phyloP scores from a whole-genome alignment of 2,329 filamentous ascomycete genomes.

The Torrubiella hemipterigena region DNA sequence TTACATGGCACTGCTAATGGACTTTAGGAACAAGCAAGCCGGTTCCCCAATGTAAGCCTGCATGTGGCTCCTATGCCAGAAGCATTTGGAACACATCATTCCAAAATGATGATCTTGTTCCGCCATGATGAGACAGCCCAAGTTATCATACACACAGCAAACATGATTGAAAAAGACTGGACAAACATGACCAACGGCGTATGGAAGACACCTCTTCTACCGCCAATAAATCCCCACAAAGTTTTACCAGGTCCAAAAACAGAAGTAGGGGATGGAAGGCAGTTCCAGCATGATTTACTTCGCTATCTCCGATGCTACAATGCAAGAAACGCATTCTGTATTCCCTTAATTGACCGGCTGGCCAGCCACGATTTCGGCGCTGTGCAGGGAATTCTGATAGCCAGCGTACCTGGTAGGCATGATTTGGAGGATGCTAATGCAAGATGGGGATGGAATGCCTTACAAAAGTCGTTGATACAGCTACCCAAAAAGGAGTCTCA shows the following conservation, averaged over 20 bases:
- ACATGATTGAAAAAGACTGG: slow-evolving; percentile 86
- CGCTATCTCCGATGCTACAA: slow-evolving; percentile 64
- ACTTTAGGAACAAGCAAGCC: slow-evolving; percentile 44
- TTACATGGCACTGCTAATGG: slow-evolving; percentile 1
- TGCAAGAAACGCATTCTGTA: slow-evolving; percentile 37
- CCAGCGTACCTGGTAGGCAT: slow-evolving; percentile 63
- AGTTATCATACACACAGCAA: slow-evolving; percentile 77
- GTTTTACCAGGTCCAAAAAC: slow-evolving; percentile 2
- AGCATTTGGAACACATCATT: slow-evolving; percentile 74
- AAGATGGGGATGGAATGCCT: slow-evolving; percentile 66
- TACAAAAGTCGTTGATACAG: slow-evolving; percentile 45
- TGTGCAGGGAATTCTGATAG: slow-evolving; percentile 61
- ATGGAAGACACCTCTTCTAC: slow-evolving; percentile 65
- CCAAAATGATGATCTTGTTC: slow-evolving; percentile 80
- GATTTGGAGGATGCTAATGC: slow-evolving; percentile 28
- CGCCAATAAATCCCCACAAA: slow-evolving; percentile 22
- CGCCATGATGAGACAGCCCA: slow-evolving; percentile 66
- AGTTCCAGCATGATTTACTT: slow-evolving; percentile 67
- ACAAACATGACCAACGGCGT: slow-evolving; percentile 75
- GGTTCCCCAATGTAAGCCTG: slow-evolving; percentile 55
- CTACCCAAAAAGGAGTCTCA: slow-evolving; percentile 41
- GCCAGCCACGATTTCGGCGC: slow-evolving; percentile 54
- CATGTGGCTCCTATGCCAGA: slow-evolving; percentile 71
- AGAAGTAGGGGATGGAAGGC: slow-evolving; percentile 52
- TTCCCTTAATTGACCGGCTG: slow-evolving; percentile 44